Evolutionary conservation across 345 rosid genomes (phyloP).

Genomic region (Laguncularia racemosa): DNA sequence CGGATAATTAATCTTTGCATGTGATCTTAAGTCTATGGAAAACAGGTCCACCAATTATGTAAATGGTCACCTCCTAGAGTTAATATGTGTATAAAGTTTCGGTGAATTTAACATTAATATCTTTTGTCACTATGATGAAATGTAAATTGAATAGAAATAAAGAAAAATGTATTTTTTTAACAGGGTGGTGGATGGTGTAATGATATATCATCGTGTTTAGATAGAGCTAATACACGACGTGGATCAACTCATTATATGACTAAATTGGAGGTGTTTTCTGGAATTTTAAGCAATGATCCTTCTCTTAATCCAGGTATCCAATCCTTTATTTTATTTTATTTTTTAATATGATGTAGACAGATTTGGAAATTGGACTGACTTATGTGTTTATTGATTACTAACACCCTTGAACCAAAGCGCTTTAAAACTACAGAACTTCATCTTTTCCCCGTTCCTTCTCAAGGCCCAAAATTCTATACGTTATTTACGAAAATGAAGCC

Average conservation of each 20-base stretch:
- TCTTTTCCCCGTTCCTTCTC: no score
- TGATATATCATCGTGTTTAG: slow-evolving; percentile 65
- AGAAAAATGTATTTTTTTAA: not conserved
- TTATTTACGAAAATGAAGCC: no score
- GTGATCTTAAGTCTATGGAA: no score
- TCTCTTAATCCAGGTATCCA: slow-evolving; percentile 87
- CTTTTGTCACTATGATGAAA: not conserved
- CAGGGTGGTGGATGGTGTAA: slow-evolving; percentile 99
- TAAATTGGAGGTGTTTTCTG: slow-evolving; percentile 58
- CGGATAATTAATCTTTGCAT: no score
- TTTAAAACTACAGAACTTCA: no score
- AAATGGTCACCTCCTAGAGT: no score
- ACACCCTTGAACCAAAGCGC: no score
- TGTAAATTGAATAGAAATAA: not conserved
- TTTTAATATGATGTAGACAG: not conserved
- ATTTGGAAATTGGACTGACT: not conserved
- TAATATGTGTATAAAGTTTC: no score
- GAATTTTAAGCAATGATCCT: slow-evolving; percentile 75
- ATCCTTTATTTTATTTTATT: not conserved
- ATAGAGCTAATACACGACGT: slow-evolving; percentile 59
- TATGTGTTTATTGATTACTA: not conserved
- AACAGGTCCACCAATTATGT: no score
- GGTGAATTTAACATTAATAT: no score
- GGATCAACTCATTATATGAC: slow-evolving; percentile 80
- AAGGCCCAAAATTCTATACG: no score